Conservation (phyloP, 2,329 filamentous ascomycete genomes). For the Byssochlamys sp. region DNA sequence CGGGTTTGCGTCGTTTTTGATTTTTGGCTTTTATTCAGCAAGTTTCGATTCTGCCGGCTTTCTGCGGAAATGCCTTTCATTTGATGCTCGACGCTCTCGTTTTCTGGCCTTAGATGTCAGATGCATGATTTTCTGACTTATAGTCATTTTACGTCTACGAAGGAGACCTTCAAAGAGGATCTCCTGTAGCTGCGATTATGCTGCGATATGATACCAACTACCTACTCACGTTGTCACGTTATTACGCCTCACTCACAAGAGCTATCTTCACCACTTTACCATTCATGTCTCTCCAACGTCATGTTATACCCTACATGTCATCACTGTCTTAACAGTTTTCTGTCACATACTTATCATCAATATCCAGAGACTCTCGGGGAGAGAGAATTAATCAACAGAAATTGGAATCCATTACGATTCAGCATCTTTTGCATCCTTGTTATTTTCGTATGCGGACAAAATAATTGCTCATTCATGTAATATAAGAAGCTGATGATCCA, state of each 20-base stretch:
- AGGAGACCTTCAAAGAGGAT: neutral
- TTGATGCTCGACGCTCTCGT: neutral
- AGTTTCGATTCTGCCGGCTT: neutral
- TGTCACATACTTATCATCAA: neutral
- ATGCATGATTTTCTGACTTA: neutral
- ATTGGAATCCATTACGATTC: neutral
- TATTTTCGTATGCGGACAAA: neutral
- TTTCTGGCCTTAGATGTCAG: neutral
- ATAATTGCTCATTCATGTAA: neutral
- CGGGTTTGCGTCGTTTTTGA: neutral
- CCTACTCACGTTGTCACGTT: neutral
- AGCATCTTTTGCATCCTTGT: neutral
- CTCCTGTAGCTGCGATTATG: neutral
- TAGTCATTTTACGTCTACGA: neutral
- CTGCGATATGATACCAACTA: neutral
- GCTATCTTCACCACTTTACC: neutral
- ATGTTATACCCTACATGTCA: neutral
- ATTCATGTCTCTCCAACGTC: neutral
- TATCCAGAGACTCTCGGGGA: neutral
- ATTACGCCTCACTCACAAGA: neutral
- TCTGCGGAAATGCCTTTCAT: neutral
- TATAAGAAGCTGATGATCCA: neutral
- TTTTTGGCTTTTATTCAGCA: slow-evolving; percentile 2
- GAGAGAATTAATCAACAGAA: neutral
- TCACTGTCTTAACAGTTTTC: neutral